Base-by-base conservation (phyloP, 108 stramenopile species). In the Epipyxis sp. region DNA sequence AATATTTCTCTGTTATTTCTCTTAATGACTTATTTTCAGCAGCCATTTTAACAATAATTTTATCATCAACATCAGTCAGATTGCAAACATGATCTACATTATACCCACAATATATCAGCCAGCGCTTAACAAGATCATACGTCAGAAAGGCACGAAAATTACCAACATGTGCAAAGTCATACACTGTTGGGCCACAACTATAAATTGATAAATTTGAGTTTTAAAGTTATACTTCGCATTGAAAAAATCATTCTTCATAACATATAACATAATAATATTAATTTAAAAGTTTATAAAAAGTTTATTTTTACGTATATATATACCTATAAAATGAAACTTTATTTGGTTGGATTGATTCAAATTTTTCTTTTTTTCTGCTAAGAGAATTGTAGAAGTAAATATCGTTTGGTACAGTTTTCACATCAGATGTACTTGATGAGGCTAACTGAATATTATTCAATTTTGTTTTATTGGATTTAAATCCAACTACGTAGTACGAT, bases 1-100 rank as follows among this genome's bases (percentile, higher is more conserved):
- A 16, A 65, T 65, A 65, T 10, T 35, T 35, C 27, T 65, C 61
- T 35, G 61, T 65, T 6, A 65, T 37, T 3, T 65, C 61, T 65
- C 34, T 29, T 32, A 65, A 6, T 13, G 61, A 65, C 25, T 65
- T 65, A 29, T 25, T 10, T 65, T 65, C 61, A 32, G 34, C 34
- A 32, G 3, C 13, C 61, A 65, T 65, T 65, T 25, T 3, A 10
- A 37, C 13, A 80, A 99, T 97, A 62, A 97, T 99, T 84, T 99
- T 99, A 83, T 99, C 98, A 78, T 99, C 98, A 32, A 99, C 90
- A 86, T 99, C 96, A 13, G 97, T 98, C 57, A 95, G 88, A 65
- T 65, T 65, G 25, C 61, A 65, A 10, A 65, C 25, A 32, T 65
- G 61, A 37, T 37, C 6, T 3, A 65, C 61, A 65, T 37, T 6